Evolutionary conservation across 2,329 filamentous ascomycete genomes (phyloP).

Genomic region (Torrubiella hemipterigena): DNA sequence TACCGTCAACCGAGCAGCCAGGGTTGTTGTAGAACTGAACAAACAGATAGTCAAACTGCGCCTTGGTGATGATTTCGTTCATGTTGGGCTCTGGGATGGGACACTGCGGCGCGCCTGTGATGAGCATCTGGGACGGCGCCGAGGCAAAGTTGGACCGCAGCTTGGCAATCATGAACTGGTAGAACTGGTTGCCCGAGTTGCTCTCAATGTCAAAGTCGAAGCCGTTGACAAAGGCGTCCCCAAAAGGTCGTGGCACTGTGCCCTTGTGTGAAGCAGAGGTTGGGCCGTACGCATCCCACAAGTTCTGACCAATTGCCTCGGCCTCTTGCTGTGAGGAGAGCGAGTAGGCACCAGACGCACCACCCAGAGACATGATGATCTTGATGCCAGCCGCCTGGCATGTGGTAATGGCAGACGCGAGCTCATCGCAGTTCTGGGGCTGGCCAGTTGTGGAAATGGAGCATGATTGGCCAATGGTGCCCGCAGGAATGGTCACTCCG

Average conservation of each 20-base stretch:
- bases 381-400: conserved; percentile 9
- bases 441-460: conserved; percentile 17
- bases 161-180: conserved; percentile 9
- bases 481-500: conserved; percentile 22
- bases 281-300: conserved; percentile 10
- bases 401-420: conserved; percentile 5
- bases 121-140: conserved; percentile 20
- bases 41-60: conserved; percentile 27
- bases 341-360: conserved; percentile 6
- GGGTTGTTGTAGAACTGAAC: conserved; percentile 35
- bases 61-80: conserved; percentile 23
- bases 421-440: conserved; percentile 14
- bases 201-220: conserved; percentile 16
- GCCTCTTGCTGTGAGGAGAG: conserved; percentile 6
- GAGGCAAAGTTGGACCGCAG: conserved; percentile 12
- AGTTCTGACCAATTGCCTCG: conserved; percentile 7
- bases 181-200: conserved; percentile 9
- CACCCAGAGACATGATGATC: conserved; percentile 9
- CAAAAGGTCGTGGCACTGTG: conserved; percentile 12
- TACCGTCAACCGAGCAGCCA: conserved; percentile 20
- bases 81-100: conserved; percentile 23
- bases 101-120: conserved; percentile 33
- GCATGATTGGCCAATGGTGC: conserved; percentile 27
- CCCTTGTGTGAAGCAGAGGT: conserved; percentile 2
- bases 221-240: conserved; percentile 14